Percentiles rank a stretch among this genome's conserved stretches.
Evolutionary conservation across 2,329 filamentous ascomycete species (phyloP).

Genomic region (Microcyclospora pomicola): DNA sequence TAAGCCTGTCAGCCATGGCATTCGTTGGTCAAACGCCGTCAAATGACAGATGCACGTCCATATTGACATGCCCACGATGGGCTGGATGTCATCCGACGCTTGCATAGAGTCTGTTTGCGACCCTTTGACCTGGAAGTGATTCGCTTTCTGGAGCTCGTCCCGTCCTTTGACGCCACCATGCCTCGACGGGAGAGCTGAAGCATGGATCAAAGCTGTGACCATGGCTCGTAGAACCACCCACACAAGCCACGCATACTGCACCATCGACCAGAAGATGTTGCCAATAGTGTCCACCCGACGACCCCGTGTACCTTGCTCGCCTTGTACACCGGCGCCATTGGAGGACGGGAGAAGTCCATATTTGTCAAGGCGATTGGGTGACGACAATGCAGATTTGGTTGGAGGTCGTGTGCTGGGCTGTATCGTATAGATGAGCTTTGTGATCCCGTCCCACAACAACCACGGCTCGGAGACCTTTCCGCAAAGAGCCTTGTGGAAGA

Average conservation of each 20-base stretch:
- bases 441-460: slow-evolving; percentile 75
- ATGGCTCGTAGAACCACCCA: slow-evolving; percentile 48
- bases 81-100: slow-evolving; percentile 20
- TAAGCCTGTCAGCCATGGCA: slow-evolving; percentile 78
- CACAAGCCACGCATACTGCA: slow-evolving; percentile 37
- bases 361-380: slow-evolving; percentile 37
- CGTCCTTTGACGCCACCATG: slow-evolving; percentile 6
- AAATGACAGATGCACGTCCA: slow-evolving; percentile 63
- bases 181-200: slow-evolving; percentile 52
- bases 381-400: slow-evolving; percentile 10
- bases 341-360: slow-evolving; percentile 39
- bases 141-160: slow-evolving; percentile 2
- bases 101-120: no score
- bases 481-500: slow-evolving; percentile 68
- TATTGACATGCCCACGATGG: slow-evolving; percentile 62
- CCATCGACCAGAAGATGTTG: slow-evolving; percentile 30
- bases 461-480: slow-evolving; percentile 75
- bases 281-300: slow-evolving; percentile 2
- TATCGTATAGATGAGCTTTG: slow-evolving; percentile 46
- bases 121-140: background rate
- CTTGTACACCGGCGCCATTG: no score
- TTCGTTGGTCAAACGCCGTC: slow-evolving; percentile 60
- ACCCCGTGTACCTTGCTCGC: background rate
- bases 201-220: slow-evolving; percentile 49
- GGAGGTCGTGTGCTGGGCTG: slow-evolving; percentile 19